Conservation (phyloP, 495 filamentous ascomycete species). For the Lasiosphaeria hispida region DNA sequence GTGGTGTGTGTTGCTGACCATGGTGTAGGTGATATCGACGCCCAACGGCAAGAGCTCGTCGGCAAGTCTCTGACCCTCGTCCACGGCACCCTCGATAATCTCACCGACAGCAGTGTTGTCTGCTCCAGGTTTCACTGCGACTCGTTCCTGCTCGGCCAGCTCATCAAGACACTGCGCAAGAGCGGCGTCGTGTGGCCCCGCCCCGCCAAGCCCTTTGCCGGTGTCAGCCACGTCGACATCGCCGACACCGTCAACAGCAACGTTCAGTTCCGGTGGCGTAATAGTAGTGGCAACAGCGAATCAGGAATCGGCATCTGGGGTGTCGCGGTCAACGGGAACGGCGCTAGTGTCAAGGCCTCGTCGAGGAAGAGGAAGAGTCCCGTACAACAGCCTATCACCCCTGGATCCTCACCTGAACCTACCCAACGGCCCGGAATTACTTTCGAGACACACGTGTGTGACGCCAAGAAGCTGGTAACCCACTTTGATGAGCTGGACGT, state of each 20-base stretch:
- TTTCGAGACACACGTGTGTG: not conserved
- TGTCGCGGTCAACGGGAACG: not conserved
- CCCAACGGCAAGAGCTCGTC: slow-evolving; percentile 6
- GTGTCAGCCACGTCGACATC: not conserved
- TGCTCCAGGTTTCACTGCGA: not conserved
- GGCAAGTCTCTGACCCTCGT: not conserved
- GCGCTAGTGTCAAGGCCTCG: not conserved
- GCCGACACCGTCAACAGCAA: not conserved
- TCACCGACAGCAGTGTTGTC: not conserved
- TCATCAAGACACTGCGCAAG: slow-evolving; percentile 2
- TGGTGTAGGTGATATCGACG: slow-evolving; percentile 21
- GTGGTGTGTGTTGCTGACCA: not conserved
- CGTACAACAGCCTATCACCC: no score
- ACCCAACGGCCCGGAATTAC: not conserved
- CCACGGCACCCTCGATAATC: not conserved
- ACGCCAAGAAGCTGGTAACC: not conserved
- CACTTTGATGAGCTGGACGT: not conserved
- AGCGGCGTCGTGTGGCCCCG: not conserved
- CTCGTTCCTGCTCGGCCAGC: not conserved
- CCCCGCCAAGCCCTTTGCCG: not conserved
- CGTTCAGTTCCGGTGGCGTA: not conserved
- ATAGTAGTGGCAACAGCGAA: not conserved
- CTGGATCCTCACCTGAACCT: no score
- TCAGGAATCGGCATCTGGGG: not conserved
- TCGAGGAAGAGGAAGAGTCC: not conserved